Evolutionary conservation across 208 protist genomes (phyloP).

Genomic region (Crithidia sp.): DNA sequence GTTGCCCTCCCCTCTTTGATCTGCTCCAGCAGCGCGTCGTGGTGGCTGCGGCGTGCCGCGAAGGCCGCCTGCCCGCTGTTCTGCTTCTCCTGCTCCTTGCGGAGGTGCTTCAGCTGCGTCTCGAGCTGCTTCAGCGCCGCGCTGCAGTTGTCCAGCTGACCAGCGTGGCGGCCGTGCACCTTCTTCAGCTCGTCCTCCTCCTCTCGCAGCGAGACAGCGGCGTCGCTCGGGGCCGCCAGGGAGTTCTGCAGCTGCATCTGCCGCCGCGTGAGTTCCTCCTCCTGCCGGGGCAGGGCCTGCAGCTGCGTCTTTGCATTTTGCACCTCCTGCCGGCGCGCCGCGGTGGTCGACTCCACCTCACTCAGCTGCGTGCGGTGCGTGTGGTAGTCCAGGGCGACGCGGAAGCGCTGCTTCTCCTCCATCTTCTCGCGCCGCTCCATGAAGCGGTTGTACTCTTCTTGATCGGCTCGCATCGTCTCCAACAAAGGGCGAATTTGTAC

Average conservation of each 20-base stretch:
- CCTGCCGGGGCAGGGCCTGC: constrained; percentile 44
- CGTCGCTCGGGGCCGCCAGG: constrained; percentile 57
- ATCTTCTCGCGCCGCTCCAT: constrained; percentile 69
- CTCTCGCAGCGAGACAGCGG: constrained; percentile 61
- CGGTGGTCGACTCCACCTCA: constrained; percentile 19
- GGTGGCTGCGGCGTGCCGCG: constrained; percentile 38
- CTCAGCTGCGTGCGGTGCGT: constrained; percentile 41
- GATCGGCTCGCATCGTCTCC: constrained; percentile 85
- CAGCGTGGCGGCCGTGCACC: constrained; percentile 52
- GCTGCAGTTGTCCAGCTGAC: constrained; percentile 41
- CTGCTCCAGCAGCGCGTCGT: constrained; percentile 48
- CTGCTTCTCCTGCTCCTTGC: constrained; percentile 62
- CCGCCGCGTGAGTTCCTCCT: constrained; percentile 61
- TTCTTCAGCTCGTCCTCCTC: constrained; percentile 71
- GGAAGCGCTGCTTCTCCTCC: constrained; percentile 74
- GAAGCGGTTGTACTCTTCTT: constrained; percentile 85
- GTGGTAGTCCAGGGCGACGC: constrained; percentile 78
- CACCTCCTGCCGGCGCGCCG: constrained; percentile 18
- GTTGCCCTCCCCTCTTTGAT: constrained; percentile 56
- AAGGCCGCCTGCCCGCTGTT: constrained; percentile 50
- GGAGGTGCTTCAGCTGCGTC: constrained; percentile 41
- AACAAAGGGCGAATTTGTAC: constrained; percentile 89
- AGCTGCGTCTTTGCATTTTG: constrained; percentile 61
- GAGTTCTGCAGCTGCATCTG: constrained; percentile 63
- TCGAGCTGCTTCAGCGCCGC: constrained; percentile 63